phyloP scores from a whole-genome alignment of 2,329 filamentous ascomycete genomes.

The Colletotrichum abscissum region DNA sequence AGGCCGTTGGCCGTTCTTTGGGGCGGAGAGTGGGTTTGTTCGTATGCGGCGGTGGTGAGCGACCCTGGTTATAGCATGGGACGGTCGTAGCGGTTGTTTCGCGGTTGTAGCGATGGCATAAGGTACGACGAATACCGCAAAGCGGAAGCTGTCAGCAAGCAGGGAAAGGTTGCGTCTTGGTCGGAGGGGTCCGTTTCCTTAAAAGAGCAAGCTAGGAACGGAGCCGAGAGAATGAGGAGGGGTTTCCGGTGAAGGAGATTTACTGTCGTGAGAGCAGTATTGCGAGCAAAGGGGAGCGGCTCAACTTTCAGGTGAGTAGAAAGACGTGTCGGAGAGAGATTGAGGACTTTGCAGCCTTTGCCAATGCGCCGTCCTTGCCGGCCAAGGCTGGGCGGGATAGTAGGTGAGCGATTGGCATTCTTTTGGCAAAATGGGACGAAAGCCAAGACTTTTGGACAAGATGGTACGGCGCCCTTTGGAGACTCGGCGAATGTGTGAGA shows the following conservation, averaged over 20 bases:
- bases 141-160: background rate
- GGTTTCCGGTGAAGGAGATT: background rate
- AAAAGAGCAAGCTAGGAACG: conserved; percentile 8
- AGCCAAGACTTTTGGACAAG: conserved; percentile 24
- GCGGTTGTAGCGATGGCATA: background rate
- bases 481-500: background rate
- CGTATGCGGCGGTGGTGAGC: conserved; percentile 3
- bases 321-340: conserved; percentile 1
- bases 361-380: conserved; percentile 35
- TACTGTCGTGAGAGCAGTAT: background rate
- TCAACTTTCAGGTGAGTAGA: conserved; percentile 1
- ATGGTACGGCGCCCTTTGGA: background rate
- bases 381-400: conserved; percentile 33
- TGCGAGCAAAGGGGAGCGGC: background rate
- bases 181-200: conserved; percentile 14
- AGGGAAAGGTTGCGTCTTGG: background rate
- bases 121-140: background rate
- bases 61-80: conserved; percentile 1
- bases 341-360: background rate
- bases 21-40: conserved; percentile 26
- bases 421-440: conserved; percentile 23
- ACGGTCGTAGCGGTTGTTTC: background rate
- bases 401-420: conserved; percentile 21
- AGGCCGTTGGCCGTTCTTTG: background rate
- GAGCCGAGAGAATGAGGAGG: conserved; percentile 1